These are phyloP conservation scores for Curvularia sp. DNA, from an alignment of 2,329 filamentous ascomycete species.

Conservation along the genomic window DNA sequence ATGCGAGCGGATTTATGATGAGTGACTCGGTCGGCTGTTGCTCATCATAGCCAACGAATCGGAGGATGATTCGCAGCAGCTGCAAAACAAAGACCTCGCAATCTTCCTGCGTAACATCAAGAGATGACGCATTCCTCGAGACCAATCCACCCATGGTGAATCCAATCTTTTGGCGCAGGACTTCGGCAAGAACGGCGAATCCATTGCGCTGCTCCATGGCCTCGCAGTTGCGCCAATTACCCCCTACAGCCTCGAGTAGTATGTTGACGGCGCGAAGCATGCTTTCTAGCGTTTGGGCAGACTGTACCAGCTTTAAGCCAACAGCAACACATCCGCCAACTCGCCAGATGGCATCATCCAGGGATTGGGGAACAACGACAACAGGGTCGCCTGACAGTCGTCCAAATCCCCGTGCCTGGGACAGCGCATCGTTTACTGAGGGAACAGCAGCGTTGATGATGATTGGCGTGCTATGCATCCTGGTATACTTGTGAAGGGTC, in stretches of 20 bases:
- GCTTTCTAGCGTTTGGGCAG: conserved; percentile 72
- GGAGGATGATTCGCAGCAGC: conserved; percentile 77
- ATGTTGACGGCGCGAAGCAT: conserved; percentile 81
- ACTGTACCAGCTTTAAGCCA: conserved; percentile 82
- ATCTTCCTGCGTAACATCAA: conserved; percentile 49
- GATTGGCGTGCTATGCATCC: conserved; percentile 76
- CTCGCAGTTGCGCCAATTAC: conserved; percentile 97
- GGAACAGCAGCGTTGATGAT: conserved; percentile 89
- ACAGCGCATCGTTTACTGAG: conserved; percentile 86
- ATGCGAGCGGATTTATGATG: conserved; percentile 94
- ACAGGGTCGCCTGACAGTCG: conserved; percentile 84
- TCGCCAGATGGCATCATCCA: conserved; percentile 93
- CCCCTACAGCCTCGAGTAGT: conserved; percentile 82
- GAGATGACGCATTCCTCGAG: conserved; percentile 56
- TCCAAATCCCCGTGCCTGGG: conserved; percentile 79
- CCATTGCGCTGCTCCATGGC: conserved; percentile 97
- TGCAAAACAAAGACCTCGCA: conserved; percentile 62
- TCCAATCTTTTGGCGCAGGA: conserved; percentile 83
- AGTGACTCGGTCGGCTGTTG: conserved; percentile 83
- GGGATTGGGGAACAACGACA: conserved; percentile 77
- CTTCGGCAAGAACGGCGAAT: conserved; percentile 83
- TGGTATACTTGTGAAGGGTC: conserved; percentile 72
- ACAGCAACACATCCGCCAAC: conserved; percentile 90
- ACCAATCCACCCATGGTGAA: conserved; percentile 53
- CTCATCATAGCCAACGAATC: conserved; percentile 88